These are phyloP conservation scores for Oemleria cerasiformis DNA, from an alignment of 306 rosid species.

Conservation along the genomic window DNA sequence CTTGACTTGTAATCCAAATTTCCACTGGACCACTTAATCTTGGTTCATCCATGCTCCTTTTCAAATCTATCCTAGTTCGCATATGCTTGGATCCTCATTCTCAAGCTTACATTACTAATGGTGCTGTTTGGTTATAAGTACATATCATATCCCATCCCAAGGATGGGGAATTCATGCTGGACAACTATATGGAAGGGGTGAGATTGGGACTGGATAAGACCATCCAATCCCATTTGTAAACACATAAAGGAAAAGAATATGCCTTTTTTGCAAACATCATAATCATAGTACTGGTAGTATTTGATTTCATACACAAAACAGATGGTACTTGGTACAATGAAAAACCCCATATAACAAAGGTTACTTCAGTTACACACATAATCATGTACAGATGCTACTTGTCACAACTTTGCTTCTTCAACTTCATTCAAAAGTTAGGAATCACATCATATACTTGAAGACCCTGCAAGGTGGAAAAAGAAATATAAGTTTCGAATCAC, in stretches of 20 bases:
- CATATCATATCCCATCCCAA: neutral
- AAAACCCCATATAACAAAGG: neutral
- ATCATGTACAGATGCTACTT: conserved; percentile 14
- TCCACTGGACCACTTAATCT: no score
- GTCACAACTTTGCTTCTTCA: conserved; percentile 21
- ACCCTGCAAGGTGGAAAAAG: conserved; percentile 31
- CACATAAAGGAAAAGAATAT: neutral
- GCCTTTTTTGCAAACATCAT: neutral
- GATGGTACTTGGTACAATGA: neutral
- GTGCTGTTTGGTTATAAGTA: neutral
- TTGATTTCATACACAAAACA: conserved; percentile 4
- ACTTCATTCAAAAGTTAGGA: conserved; percentile 20
- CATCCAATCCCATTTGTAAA: neutral
- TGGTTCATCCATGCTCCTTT: neutral
- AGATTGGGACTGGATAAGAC: neutral
- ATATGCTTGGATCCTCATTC: neutral
- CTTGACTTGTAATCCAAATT: no score
- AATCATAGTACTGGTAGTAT: neutral
- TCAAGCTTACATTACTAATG: neutral
- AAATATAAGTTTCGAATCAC: neutral
- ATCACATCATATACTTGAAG: conserved; percentile 24
- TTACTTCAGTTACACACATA: neutral
- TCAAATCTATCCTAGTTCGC: neutral
- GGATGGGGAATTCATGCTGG: neutral
- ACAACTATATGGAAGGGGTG: neutral